Evolutionary conservation across 306 rosid species (phyloP), one percentile per base, ranked within the genome.

Genomic region (Cicer bijugum): DNA sequence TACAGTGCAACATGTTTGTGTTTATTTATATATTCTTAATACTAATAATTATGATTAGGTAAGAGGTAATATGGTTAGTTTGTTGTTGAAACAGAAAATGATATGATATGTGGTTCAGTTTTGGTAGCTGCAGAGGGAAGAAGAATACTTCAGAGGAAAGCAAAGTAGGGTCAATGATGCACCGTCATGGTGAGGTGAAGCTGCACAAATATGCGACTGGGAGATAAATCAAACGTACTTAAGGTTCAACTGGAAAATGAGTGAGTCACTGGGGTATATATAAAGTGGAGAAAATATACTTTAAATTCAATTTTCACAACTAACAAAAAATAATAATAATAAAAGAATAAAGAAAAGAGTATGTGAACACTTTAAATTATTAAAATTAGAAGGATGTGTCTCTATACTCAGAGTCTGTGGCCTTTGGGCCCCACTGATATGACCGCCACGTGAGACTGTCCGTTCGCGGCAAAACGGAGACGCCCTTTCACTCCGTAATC

Each of bases 401-500:
- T 85, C 85, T 71, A 75, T 78, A 59, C 35, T 62, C 5, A 28
- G 79, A 77, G 50, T 69, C 79, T 73, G 86, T 79, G 85, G 82
- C 71, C 35, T 12, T 35, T 64, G 78, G 90, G 78, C 8, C 85
- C 87, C 67, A 16, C 79, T 75, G 78, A 79, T 71, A 85, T 84
- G 87, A 81, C 86, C 35, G 83, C 84, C 93, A 75, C 87, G 87
- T 78, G 85, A 73, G 47, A 5, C 0, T 86, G 85, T 76, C 9
- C 71, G 7, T 4, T 16, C 55, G 7, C 33, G 6, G 8, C 63
- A 10, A 9, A 52, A 52, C 60, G 17, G 33, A 8, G 0, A 43
- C 65, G 28, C 65, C 12, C 70, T 57, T 47, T 57, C 1, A 14
- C 64, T 66, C 74, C 69, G 40, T 60, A 78, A 69, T 20, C 9